Conservation (phyloP, 805 yeast genomes). For the Candida easanensis region DNA sequence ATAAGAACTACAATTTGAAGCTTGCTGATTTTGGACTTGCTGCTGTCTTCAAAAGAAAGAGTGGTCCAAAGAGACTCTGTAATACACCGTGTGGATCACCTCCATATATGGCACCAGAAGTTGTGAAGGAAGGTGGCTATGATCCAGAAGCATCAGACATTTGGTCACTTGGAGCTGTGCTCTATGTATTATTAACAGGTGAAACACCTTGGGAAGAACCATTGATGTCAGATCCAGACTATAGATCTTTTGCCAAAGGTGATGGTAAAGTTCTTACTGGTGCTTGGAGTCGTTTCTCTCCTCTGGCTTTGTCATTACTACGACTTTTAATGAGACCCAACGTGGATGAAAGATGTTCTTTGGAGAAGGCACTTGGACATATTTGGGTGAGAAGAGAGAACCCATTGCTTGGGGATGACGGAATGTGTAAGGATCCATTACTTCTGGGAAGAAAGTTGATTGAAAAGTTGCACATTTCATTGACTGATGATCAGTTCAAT, state of each 20-base stretch:
- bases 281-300: constrained; percentile 56
- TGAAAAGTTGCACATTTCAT: constrained; percentile 48
- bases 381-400: constrained; percentile 53
- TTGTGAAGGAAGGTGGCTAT: constrained; percentile 44
- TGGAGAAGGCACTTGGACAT: constrained; percentile 44
- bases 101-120: constrained; percentile 80
- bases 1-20: constrained; percentile 61
- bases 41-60: constrained; percentile 47
- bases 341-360: constrained; percentile 40
- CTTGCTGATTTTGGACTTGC: constrained; percentile 81
- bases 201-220: constrained; percentile 76
- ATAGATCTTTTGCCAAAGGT: constrained; percentile 35
- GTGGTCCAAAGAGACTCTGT: constrained; percentile 46
- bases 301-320: constrained; percentile 47
- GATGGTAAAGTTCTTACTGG: constrained; percentile 44
- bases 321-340: constrained; percentile 50
- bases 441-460: constrained; percentile 49
- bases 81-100: constrained; percentile 66
- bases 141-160: constrained; percentile 58
- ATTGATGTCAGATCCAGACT: constrained; percentile 47
- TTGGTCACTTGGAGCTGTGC: constrained; percentile 68
- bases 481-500: constrained; percentile 45
- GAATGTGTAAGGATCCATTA: constrained; percentile 52
- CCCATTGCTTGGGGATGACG: constrained; percentile 42
- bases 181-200: constrained; percentile 62